Evolutionary conservation across 176 grass and related monocot species (phyloP).

Genomic region (Pharus latifolius): DNA sequence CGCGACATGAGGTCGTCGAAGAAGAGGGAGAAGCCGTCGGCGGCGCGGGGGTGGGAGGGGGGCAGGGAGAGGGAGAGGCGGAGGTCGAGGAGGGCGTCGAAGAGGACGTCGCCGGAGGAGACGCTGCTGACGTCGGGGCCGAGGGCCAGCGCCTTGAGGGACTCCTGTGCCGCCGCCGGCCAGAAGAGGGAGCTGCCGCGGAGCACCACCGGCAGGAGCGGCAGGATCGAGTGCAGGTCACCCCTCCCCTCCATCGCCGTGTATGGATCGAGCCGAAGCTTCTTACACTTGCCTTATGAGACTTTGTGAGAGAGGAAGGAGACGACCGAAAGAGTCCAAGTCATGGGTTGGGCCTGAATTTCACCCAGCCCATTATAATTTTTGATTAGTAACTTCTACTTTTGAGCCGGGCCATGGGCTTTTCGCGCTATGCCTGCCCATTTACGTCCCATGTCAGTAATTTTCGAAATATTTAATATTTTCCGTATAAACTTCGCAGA

Average conservation of each 20-base stretch:
- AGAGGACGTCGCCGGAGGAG: conserved; percentile 66
- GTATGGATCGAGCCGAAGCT: neutral
- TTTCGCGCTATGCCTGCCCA: too few species aligned
- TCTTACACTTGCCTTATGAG: neutral
- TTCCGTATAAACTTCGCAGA: too few species aligned
- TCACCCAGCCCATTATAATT: too few species aligned
- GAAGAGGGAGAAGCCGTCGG: conserved; percentile 57
- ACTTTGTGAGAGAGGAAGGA: too few species aligned
- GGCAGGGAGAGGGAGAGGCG: conserved; percentile 43
- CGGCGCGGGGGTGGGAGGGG: conserved; percentile 10
- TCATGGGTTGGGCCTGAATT: too few species aligned
- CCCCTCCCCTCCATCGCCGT: conserved; percentile 16
- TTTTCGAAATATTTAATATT: too few species aligned
- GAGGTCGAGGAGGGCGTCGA: conserved; percentile 67
- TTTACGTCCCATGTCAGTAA: too few species aligned
- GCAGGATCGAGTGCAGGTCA: conserved; percentile 53
- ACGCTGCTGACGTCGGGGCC: conserved; percentile 81
- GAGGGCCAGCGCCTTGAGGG: conserved; percentile 43
- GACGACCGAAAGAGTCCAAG: too few species aligned
- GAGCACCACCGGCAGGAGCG: conserved; percentile 54
- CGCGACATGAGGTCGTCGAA: conserved; percentile 69
- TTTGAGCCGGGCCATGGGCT: too few species aligned
- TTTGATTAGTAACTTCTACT: too few species aligned
- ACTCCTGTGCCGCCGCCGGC: conserved; percentile 52
- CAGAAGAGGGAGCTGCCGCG: conserved; percentile 43